A percentile compares a stretch with the other conserved stretches of the same genome.
Evolutionary conservation across 805 yeast genomes (phyloP).

Genomic region (Helenozyma baotianmanensis): DNA sequence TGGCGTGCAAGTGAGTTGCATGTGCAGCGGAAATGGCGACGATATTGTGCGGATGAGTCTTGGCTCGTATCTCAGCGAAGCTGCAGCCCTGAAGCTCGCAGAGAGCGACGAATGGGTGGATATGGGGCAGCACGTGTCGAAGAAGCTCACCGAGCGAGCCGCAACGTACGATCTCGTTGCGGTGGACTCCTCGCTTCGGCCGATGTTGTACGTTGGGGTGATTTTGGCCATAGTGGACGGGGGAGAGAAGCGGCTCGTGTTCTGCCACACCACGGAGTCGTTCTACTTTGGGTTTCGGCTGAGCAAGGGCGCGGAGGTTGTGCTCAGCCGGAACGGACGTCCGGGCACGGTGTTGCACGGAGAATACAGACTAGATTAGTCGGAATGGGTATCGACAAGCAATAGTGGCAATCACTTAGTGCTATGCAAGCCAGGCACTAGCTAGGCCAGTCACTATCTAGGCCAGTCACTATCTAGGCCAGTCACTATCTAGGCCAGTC

Average conservation of each 20-base stretch:
- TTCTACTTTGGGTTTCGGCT: constrained; percentile 22
- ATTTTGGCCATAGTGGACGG: constrained; percentile 11
- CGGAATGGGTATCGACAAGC: too few relatives aligned
- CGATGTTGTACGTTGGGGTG: constrained; percentile 29
- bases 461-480: too few relatives aligned
- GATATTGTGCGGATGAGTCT: constrained; percentile 44
- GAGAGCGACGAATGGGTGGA: constrained; percentile 14
- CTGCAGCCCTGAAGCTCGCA: constrained; percentile 12
- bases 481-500: too few relatives aligned
- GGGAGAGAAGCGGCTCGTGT: constrained; percentile 6
- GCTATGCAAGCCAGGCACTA: too few relatives aligned
- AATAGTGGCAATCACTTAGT: background rate
- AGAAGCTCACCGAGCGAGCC: constrained; percentile 11
- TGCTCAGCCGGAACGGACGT: constrained; percentile 9
- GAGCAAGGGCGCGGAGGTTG: constrained; percentile 12
- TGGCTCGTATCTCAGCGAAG: constrained; percentile 21
- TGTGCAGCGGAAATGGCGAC: constrained; percentile 57
- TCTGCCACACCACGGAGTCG: constrained; percentile 16
- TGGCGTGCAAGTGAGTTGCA: constrained; percentile 23
- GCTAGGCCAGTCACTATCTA: too few relatives aligned
- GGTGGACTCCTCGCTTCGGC: constrained; percentile 6
- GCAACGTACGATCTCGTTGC: constrained; percentile 9
- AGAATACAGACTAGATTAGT: constrained; percentile 8
- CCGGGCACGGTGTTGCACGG: constrained; percentile 13
- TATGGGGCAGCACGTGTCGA: constrained; percentile 16